phyloP scores from a whole-genome alignment of 2,329 filamentous ascomycete genomes.

The Metarhizium rileyi region DNA sequence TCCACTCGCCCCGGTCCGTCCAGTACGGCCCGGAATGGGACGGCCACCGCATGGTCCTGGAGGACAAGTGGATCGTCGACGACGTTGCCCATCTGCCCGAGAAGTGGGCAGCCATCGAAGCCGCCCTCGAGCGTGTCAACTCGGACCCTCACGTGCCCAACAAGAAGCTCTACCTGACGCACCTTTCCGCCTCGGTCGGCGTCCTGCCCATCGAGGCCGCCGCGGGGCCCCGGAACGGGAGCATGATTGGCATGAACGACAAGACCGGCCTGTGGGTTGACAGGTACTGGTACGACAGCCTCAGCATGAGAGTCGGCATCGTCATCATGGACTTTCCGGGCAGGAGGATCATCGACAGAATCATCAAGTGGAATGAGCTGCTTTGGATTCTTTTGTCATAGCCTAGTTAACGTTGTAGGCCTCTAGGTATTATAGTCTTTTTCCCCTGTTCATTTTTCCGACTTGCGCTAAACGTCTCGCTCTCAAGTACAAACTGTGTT shows the following conservation, averaged over 20 bases:
- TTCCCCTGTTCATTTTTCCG: too few relatives aligned
- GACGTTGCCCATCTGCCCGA: conserved; percentile 31
- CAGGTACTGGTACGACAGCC: conserved; percentile 16
- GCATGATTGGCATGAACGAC: conserved; percentile 39
- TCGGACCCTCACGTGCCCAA: conserved; percentile 23
- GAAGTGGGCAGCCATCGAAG: conserved; percentile 36
- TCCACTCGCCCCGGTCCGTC: neutral
- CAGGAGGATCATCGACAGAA: neutral
- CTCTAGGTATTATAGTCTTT: too few relatives aligned
- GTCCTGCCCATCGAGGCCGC: conserved; percentile 40
- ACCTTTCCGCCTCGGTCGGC: conserved; percentile 37
- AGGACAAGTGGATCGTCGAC: conserved; percentile 37
- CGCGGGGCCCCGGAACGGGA: conserved; percentile 33
- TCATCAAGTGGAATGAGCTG: too few relatives aligned
- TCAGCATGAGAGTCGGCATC: conserved; percentile 29
- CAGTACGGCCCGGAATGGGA: conserved; percentile 36
- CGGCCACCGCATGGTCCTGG: conserved; percentile 32
- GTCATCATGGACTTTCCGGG: conserved; percentile 42
- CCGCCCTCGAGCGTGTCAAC: conserved; percentile 29
- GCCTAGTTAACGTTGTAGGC: too few relatives aligned
- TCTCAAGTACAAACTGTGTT: too few relatives aligned
- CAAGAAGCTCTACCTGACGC: conserved; percentile 31
- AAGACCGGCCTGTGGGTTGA: conserved; percentile 35
- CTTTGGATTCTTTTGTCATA: too few relatives aligned
- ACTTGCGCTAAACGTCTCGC: too few relatives aligned